These are phyloP conservation scores for Aureobasidium melanogenum DNA, from an alignment of 2,329 filamentous ascomycete species.

Conservation along the genomic window DNA sequence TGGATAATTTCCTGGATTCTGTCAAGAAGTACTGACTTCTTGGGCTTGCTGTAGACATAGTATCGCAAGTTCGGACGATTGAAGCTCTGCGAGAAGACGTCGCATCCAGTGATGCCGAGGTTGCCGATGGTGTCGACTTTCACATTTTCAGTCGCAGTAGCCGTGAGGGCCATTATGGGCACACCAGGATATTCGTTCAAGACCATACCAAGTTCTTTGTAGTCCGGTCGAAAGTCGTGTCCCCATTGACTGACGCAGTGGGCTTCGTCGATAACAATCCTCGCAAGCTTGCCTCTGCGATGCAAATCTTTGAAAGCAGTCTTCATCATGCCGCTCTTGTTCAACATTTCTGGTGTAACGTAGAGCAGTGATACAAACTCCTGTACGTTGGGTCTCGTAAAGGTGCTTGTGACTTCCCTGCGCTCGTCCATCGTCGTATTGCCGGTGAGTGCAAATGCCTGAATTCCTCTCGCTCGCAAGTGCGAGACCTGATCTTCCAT, in stretches of 20 bases:
- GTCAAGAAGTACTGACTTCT: slow-evolving; percentile 45
- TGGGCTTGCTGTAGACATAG: slow-evolving; percentile 66
- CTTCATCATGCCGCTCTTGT: slow-evolving; percentile 64
- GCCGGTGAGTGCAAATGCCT: slow-evolving; percentile 74
- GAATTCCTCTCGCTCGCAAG: slow-evolving; percentile 63
- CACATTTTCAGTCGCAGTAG: slow-evolving; percentile 88
- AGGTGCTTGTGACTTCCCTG: slow-evolving; percentile 53
- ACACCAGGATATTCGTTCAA: slow-evolving; percentile 65
- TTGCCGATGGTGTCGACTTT: slow-evolving; percentile 88
- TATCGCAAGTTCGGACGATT: slow-evolving; percentile 94
- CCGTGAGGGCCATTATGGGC: slow-evolving; percentile 89
- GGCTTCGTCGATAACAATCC: slow-evolving; percentile 96
- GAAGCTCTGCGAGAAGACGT: slow-evolving; percentile 85
- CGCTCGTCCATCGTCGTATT: slow-evolving; percentile 58
- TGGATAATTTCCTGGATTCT: slow-evolving; percentile 60
- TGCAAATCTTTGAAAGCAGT: slow-evolving; percentile 61
- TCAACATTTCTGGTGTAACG: slow-evolving; percentile 94
- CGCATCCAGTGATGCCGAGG: slow-evolving; percentile 69
- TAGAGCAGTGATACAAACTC: slow-evolving; percentile 80
- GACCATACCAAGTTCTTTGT: slow-evolving; percentile 74
- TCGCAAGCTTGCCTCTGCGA: slow-evolving; percentile 61
- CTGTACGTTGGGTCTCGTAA: slow-evolving; percentile 59
- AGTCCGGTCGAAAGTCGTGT: slow-evolving; percentile 94
- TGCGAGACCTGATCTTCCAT: slow-evolving; percentile 97
- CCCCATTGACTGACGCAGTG: slow-evolving; percentile 99